Base-by-base conservation (phyloP, 345 rosid species). In the Erodium maritimum region DNA sequence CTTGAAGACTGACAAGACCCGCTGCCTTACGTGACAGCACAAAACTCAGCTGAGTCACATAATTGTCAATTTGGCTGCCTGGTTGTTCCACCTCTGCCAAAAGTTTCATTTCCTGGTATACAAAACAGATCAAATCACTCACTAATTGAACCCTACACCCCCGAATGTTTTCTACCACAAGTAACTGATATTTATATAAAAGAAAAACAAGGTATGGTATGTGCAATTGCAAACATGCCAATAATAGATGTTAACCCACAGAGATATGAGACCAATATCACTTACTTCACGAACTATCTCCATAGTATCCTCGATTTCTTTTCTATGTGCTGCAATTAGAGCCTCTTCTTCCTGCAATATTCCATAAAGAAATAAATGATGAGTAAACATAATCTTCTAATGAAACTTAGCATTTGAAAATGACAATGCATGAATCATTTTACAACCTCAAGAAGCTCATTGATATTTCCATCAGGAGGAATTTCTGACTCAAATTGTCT, bases 261-360 rank as follows among this genome's bases (percentile, higher is more conserved):
- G 18, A 33, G 14, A 46, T 19, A 63, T 55, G 18, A 21, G 21
- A 57, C 21, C 21, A 55, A 19, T 50, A 11, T 37, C 52, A 67
- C 83, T 77, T 78, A 89, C 99, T 77, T 93, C 99, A 4, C 95
- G 96, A 61, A 87, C 96, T 59, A 89, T 93, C 73, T 87, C 96
- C 96, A 93, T 93, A 13, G 96, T 89, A 65, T 93, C 95, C 79
- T 93, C 99, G n/a, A 89, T 93, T 77, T 93, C 96, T 80, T 93
- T 89, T 71, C 99, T 79, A 62, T 93, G 99, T 23, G 94, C 96
- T 12, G 88, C 83, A 29, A 89, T 83, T 63, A 93, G 73, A 34
- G 94, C 94, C 72, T 85, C 96, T 79, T 93, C 99, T 68, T 93
- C 99, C 96, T 91, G 72, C 21, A 59, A 62, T 13, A 29, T 5